phyloP scores from a whole-genome alignment of 2,329 filamentous ascomycete genomes.

The Alternaria arbusti region DNA sequence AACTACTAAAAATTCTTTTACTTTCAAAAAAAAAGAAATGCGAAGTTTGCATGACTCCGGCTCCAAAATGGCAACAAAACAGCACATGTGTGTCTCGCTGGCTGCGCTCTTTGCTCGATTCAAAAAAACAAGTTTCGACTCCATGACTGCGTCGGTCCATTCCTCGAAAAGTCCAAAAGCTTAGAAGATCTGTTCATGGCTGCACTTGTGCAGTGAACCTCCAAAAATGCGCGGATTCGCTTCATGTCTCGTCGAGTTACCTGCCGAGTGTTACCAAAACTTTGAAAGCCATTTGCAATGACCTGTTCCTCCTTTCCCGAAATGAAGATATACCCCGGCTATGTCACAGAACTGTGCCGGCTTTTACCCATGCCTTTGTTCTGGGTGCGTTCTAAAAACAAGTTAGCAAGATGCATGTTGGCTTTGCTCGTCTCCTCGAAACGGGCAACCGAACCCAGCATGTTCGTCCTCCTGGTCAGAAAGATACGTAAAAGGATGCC shows the following conservation, averaged over 20 bases:
- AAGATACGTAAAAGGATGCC: background rate
- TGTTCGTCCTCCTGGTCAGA: background rate
- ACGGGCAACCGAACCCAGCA: background rate
- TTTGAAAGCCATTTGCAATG: background rate
- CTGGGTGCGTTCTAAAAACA: background rate
- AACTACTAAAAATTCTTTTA: background rate
- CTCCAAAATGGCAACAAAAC: no score
- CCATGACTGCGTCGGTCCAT: background rate
- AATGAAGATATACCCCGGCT: background rate
- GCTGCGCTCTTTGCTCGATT: background rate
- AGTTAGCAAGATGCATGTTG: background rate
- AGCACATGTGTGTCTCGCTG: background rate
- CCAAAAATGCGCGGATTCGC: fast-evolving
- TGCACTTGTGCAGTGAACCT: background rate
- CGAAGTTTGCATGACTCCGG: no score
- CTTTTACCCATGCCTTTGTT: fast-evolving
- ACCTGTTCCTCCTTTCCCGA: background rate
- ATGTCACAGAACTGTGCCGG: background rate
- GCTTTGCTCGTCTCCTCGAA: background rate
- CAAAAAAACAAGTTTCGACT: background rate
- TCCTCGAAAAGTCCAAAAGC: background rate
- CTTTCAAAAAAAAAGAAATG: background rate
- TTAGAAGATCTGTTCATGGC: background rate
- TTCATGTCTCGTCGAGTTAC: background rate
- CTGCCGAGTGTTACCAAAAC: background rate